Percentiles rank a stretch among this genome's conserved stretches.
These are phyloP conservation scores for Ballota nigra DNA, from an alignment of 257 asterid species.

Conservation along the genomic window DNA sequence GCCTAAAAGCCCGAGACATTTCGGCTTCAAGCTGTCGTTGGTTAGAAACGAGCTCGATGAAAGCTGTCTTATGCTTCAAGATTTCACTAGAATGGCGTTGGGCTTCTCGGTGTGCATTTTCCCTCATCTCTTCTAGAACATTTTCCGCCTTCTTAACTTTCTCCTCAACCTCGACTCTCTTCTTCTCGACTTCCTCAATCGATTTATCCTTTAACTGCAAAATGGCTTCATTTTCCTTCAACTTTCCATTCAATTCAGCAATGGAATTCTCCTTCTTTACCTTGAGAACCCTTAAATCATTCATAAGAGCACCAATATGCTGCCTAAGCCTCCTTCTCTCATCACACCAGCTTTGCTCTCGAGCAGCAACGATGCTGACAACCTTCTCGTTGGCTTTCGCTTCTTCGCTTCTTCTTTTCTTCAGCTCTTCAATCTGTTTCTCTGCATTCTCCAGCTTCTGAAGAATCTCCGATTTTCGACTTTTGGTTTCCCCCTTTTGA, in stretches of 20 bases:
- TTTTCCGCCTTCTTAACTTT: conserved; percentile 43
- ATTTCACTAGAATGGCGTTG: conserved; percentile 61
- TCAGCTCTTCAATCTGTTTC: conserved; percentile 49
- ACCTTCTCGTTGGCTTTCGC: conserved; percentile 91
- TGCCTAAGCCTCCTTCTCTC: conserved; percentile 74
- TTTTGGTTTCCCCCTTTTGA: conserved; percentile 34
- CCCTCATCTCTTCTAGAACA: conserved; percentile 47
- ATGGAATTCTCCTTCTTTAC: conserved; percentile 36
- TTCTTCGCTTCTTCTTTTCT: conserved; percentile 71
- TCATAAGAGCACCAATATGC: conserved; percentile 65
- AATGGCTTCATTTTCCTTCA: conserved; percentile 44
- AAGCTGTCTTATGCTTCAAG: conserved; percentile 63
- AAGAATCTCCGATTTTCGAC: conserved; percentile 35
- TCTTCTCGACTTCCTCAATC: conserved; percentile 45
- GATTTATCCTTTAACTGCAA: conserved; percentile 53
- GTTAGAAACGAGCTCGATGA: conserved; percentile 82
- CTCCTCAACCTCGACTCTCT: conserved; percentile 50
- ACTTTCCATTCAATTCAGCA: conserved; percentile 49
- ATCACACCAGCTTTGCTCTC: conserved; percentile 76
- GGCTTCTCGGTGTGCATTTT: conserved; percentile 41
- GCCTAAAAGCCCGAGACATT: conserved; percentile 76
- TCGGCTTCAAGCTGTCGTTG: conserved; percentile 93
- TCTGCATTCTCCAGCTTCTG: conserved; percentile 53
- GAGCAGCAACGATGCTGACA: conserved; percentile 68
- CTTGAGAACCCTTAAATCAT: conserved; percentile 52